phyloP scores from a whole-genome alignment of 2,329 filamentous ascomycete species.

The Cladosporium halotolerans region DNA sequence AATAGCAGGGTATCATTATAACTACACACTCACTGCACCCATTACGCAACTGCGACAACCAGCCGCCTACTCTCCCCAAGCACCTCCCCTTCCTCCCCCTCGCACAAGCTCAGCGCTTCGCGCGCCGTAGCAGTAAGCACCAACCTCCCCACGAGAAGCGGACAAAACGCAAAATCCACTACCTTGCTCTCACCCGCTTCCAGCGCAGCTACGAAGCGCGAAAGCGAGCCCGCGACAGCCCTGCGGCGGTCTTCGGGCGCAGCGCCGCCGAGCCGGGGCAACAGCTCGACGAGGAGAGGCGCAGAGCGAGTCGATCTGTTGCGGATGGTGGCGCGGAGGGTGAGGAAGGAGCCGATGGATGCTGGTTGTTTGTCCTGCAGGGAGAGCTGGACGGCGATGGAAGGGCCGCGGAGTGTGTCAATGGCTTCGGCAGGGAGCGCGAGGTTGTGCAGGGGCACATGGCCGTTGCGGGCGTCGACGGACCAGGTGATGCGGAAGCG shows the following conservation, averaged over 20 bases:
- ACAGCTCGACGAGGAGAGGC: conserved; percentile 15
- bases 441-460: conserved; percentile 17
- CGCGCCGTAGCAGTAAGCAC: conserved; percentile 10
- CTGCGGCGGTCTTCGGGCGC: conserved; percentile 13
- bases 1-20: too few species aligned
- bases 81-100: neutral
- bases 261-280: neutral
- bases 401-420: conserved; percentile 13
- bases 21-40: neutral
- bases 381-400: conserved; percentile 12
- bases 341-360: conserved; percentile 14
- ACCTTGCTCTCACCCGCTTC: conserved; percentile 9
- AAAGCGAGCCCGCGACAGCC: conserved; percentile 18
- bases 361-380: neutral
- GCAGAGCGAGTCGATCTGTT: conserved; percentile 11
- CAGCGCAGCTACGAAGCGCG: conserved; percentile 16
- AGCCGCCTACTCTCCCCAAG: conserved; percentile 1
- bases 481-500: conserved; percentile 18
- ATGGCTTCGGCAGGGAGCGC: conserved; percentile 15
- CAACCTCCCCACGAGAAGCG: conserved; percentile 17
- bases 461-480: conserved; percentile 18
- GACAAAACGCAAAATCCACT: conserved; percentile 21
- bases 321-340: conserved; percentile 12
- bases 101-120: neutral
- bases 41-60: neutral